phyloP scores from a whole-genome alignment of 2,329 filamentous ascomycete species.

The Simplicillium sp. region DNA sequence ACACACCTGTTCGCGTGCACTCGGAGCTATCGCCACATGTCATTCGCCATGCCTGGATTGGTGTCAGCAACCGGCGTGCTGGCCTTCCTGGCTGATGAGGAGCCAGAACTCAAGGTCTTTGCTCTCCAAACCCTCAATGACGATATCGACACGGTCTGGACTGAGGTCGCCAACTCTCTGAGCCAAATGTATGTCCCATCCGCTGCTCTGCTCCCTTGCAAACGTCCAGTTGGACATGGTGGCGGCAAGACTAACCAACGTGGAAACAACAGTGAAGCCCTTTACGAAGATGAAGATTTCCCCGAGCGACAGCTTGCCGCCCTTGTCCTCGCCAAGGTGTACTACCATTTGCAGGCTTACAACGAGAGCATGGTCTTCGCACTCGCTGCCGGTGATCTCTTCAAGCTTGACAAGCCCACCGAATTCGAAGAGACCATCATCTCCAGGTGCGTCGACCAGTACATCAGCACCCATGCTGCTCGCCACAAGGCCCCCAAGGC shows the following conservation, averaged over 20 bases:
- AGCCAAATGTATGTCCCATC: conserved; percentile 67
- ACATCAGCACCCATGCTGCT: conserved; percentile 65
- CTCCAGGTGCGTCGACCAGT: conserved; percentile 95
- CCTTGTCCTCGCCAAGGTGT: conserved; percentile 92
- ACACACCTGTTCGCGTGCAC: too few relatives aligned
- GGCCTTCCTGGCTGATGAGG: conserved; percentile 90
- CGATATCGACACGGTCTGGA: conserved; percentile 95
- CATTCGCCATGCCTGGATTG: conserved; percentile 70
- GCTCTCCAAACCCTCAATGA: conserved; percentile 92
- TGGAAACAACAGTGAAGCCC: conserved; percentile 61
- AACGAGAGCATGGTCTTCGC: conserved; percentile 99
- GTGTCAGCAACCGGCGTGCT: conserved; percentile 91
- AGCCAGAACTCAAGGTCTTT: conserved; percentile 88
- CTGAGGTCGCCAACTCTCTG: conserved; percentile 85
- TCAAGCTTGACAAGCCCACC: conserved; percentile 81
- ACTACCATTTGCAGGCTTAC: conserved; percentile 97
- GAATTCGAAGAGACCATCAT: conserved; percentile 99
- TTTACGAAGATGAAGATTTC: conserved; percentile 95
- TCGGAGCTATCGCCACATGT: too few relatives aligned
- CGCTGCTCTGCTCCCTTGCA: not conserved
- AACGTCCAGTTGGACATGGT: too few relatives aligned
- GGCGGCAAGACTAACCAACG: too few relatives aligned
- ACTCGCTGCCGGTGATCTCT: conserved; percentile 85
- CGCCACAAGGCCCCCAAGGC: conserved; percentile 36
- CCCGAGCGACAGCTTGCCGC: conserved; percentile 90